A percentile compares a stretch with the other conserved stretches of the same genome.
phyloP scores from a whole-genome alignment of 2,329 filamentous ascomycete species.

The Apiospora kogelbergensis region DNA sequence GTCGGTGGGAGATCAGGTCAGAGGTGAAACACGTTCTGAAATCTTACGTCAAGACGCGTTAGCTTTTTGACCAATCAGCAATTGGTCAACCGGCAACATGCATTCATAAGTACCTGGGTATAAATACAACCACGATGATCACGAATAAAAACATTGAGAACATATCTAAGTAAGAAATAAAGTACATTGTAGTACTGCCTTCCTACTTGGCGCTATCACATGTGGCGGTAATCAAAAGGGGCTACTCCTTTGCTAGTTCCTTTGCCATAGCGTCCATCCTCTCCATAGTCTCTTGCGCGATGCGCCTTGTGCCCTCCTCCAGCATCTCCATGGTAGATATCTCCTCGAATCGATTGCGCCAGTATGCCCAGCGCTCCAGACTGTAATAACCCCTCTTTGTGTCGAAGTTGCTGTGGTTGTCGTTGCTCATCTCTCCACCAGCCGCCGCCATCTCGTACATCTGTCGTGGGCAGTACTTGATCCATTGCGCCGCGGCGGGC shows the following conservation, averaged over 20 bases:
- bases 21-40: too few species aligned
- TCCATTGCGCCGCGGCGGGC: background rate
- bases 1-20: too few species aligned
- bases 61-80: too few species aligned
- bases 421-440: background rate
- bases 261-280: background rate
- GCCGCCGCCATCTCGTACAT: background rate
- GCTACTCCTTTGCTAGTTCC: background rate
- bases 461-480: background rate
- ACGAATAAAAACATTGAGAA: too few species aligned
- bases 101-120: too few species aligned
- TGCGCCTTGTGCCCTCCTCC: background rate
- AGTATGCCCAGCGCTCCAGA: background rate
- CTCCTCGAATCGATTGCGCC: background rate
- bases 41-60: too few species aligned
- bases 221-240: too few species aligned
- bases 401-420: background rate
- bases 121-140: too few species aligned
- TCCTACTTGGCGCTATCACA: too few species aligned
- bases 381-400: background rate
- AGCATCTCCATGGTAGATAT: background rate
- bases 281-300: background rate
- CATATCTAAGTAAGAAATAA: too few species aligned
- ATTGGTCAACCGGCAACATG: too few species aligned
- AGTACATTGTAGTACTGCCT: too few species aligned